Conservation (phyloP, 164 flowering plant genomes). For the Dillenia suffruticosa region DNA sequence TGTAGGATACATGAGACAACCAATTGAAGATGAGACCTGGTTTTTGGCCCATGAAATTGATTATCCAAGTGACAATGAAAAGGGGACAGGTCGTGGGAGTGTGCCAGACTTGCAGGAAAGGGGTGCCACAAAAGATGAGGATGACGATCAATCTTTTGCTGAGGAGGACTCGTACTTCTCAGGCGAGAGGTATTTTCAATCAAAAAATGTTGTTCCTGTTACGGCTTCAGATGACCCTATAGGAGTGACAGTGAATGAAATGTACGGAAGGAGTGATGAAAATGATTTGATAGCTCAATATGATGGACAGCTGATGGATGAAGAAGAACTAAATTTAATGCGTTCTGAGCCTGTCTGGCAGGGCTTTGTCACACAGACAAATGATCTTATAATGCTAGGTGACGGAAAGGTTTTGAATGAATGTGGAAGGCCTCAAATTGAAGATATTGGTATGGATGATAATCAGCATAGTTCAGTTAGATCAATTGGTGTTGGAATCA, state of each 20-base stretch:
- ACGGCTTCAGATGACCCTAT: slow-evolving; percentile 54
- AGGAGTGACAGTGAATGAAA: slow-evolving; percentile 52
- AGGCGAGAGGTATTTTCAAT: slow-evolving; percentile 68
- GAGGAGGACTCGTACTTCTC: slow-evolving; percentile 97
- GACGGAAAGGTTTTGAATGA: slow-evolving; percentile 57
- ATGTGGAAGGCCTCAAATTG: slow-evolving; percentile 48
- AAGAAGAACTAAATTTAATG: slow-evolving; percentile 83
- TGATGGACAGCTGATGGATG: slow-evolving; percentile 94
- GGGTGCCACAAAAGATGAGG: slow-evolving; percentile 64
- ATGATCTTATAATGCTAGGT: slow-evolving; percentile 70
- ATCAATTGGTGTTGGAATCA: slow-evolving; percentile 97
- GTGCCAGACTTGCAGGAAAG: slow-evolving; percentile 77
- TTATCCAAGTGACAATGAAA: slow-evolving; percentile 97
- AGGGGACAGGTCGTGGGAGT: slow-evolving; percentile 82
- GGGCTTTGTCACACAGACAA: slow-evolving; percentile 89
- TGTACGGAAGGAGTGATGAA: slow-evolving; percentile 53
- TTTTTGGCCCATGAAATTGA: slow-evolving; percentile 99
- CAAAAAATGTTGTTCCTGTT: slow-evolving; percentile 50
- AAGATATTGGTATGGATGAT: slow-evolving; percentile 70
- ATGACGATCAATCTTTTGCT: slow-evolving; percentile 92
- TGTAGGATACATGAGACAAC: slow-evolving; percentile 95
- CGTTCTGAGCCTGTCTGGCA: slow-evolving; percentile 96
- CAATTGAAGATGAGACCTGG: slow-evolving; percentile 98
- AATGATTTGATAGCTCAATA: slow-evolving; percentile 74
- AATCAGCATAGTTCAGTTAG: slow-evolving; percentile 94